These are phyloP conservation scores for Fomes fomentarius DNA, from an alignment of 1,284 basidiomycete genomes.

Conservation along the genomic window DNA sequence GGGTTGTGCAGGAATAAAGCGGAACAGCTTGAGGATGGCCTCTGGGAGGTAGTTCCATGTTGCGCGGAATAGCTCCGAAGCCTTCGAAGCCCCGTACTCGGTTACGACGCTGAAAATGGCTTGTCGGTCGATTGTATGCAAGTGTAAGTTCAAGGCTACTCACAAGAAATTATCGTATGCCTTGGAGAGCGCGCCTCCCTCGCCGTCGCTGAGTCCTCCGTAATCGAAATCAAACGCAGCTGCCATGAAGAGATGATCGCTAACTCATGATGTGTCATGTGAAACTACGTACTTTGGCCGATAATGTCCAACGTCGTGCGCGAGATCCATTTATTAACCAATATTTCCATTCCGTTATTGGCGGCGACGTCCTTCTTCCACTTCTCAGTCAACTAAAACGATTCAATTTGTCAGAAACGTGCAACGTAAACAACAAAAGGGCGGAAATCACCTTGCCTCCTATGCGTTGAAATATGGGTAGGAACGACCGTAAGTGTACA, in stretches of 20 bases:
- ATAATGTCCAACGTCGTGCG: constrained; percentile 34
- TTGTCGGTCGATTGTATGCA: no score
- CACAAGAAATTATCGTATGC: constrained; percentile 36
- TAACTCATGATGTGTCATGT: background rate
- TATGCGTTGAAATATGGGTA: constrained; percentile 27
- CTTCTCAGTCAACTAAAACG: constrained; percentile 24
- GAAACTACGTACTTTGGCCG: constrained; percentile 25
- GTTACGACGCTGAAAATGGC: constrained; percentile 8
- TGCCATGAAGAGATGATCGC: no score
- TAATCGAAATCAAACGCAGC: constrained; percentile 29
- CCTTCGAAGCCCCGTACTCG: constrained; percentile 24
- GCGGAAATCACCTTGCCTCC: constrained; percentile 21
- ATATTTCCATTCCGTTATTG: constrained; percentile 2
- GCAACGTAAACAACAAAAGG: no score
- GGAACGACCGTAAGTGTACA: constrained; percentile 23
- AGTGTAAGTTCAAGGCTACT: constrained; percentile 10
- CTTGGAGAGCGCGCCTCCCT: constrained; percentile 25
- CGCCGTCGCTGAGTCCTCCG: constrained; percentile 20
- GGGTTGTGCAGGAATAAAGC: constrained; percentile 31
- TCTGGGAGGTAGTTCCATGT: constrained; percentile 31
- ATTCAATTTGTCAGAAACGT: no score
- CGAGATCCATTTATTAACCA: constrained; percentile 26
- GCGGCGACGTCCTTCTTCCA: constrained; percentile 21
- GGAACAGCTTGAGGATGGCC: constrained; percentile 24
- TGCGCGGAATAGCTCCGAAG: constrained; percentile 23